These are phyloP conservation scores for Macrophomina tecta DNA, from an alignment of 2,329 filamentous ascomycete species.

Conservation along the genomic window DNA sequence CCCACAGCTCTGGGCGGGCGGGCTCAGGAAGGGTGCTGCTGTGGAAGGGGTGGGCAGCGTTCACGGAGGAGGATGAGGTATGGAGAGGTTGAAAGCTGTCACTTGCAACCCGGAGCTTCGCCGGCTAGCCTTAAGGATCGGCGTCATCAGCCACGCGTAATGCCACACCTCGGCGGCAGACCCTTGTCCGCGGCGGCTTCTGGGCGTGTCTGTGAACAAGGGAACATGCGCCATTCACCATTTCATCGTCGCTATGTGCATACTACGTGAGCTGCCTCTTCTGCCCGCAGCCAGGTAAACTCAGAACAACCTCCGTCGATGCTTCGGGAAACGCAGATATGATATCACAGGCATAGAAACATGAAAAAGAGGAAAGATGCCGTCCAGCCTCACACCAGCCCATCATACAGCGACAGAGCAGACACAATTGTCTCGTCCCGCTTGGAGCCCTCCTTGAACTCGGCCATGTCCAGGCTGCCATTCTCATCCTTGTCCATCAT, in stretches of 20 bases:
- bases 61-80: background rate
- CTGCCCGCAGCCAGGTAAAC: constrained; percentile 16
- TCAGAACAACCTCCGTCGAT: constrained; percentile 35
- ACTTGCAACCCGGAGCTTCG: constrained; percentile 26
- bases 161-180: constrained; percentile 10
- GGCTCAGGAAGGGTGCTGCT: constrained; percentile 6
- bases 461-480: constrained; percentile 92
- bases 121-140: constrained; percentile 24
- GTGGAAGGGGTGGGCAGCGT: background rate
- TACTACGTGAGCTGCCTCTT: constrained; percentile 20
- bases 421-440: constrained; percentile 99
- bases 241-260: constrained; percentile 26
- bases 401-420: constrained; percentile 93
- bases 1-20: constrained; percentile 1
- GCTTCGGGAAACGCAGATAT: constrained; percentile 43
- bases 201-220: background rate
- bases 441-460: constrained; percentile 99
- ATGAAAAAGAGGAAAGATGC: constrained; percentile 36
- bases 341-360: constrained; percentile 47
- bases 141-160: constrained; percentile 26
- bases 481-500: constrained; percentile 99
- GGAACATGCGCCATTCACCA: constrained; percentile 22
- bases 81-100: constrained; percentile 25
- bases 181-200: background rate
- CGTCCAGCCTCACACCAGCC: constrained; percentile 70